Evolutionary conservation across 2,329 filamentous ascomycete species (phyloP), one percentile per base, ranked within the genome.

Genomic region (Fusarium humuli): DNA sequence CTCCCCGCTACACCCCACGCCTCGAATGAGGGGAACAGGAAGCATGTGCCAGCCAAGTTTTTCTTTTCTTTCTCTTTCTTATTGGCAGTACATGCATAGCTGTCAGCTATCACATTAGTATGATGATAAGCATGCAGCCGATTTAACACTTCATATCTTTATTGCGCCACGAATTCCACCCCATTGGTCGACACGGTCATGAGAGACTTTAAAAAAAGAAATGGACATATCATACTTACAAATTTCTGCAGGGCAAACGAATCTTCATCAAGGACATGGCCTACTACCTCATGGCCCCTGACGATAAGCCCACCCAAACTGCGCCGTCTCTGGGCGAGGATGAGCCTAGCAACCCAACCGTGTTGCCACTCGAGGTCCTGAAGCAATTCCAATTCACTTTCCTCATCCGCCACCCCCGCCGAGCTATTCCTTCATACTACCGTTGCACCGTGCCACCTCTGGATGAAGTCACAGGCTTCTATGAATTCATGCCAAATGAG

Each of bases 261-360:
- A 84, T 97, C 75, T 98, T 98, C 83, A 96, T 99, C 87, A 99
- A 99, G 81, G 96, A 98, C 80, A 99, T 98, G 83, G 91, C 92
- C 59, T 92, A 98, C 81, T 98, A 98, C 80, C 86, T 98, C 71
- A 85, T 97, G 70, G 92, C 94, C 7, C 93, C 93, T 6, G 84
- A 92, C 69, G 85, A 86, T 48, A 87, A 91, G 75, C 84, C 87
- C 16, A 88, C 93, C 53, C 85, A 84, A 50, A 89, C 96, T 65
- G 94, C 93, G 12, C 92, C 92, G 4, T 97, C 94, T n/a, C 85
- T 98, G 53, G 87, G 91, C 63, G 88, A 75, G 56, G 67, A 80
- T 5, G 91, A 95, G 80, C 83, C 87, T 5, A 85, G 85, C 61
- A 98, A 98, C 81, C 95, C 94, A 2, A 97, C 94, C 2, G 91